These are phyloP conservation scores for Ampelomyces quisqualis DNA, from an alignment of 2,329 filamentous ascomycete species.

Conservation along the genomic window DNA sequence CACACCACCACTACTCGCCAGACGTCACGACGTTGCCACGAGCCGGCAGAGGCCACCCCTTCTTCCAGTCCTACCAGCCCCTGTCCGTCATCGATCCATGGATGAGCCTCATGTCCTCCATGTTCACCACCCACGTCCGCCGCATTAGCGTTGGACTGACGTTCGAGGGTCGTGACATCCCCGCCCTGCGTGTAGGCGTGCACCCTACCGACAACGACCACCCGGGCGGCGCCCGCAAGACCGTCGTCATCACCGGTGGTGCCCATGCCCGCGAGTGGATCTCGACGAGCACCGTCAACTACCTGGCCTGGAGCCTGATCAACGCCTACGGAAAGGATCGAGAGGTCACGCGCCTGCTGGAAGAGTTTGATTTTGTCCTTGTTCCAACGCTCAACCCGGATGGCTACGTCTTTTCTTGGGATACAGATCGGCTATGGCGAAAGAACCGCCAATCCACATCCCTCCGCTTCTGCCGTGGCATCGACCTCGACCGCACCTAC, in stretches of 20 bases:
- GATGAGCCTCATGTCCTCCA: conserved; percentile 85
- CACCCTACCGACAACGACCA: conserved; percentile 54
- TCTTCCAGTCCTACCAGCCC: conserved; percentile 92
- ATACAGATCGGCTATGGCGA: conserved; percentile 87
- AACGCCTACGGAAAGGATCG: conserved; percentile 74
- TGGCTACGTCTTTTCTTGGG: conserved; percentile 92
- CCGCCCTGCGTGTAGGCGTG: conserved; percentile 73
- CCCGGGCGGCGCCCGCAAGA: conserved; percentile 61
- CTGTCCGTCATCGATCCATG: conserved; percentile 81
- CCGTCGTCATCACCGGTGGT: conserved; percentile 79
- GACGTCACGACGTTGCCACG: conserved; percentile 32
- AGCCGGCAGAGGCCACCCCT: conserved; percentile 61
- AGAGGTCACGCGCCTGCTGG: conserved; percentile 72
- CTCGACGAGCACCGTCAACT: conserved; percentile 85
- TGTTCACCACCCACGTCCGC: conserved; percentile 80
- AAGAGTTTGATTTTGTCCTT: conserved; percentile 84
- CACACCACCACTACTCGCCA: conserved; percentile 33
- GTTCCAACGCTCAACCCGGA: conserved; percentile 90
- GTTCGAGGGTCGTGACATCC: conserved; percentile 84
- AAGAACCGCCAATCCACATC: conserved; percentile 87
- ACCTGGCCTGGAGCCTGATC: conserved; percentile 84
- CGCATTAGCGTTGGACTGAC: conserved; percentile 78
- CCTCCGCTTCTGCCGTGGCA: conserved; percentile 78
- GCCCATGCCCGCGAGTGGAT: conserved; percentile 98
- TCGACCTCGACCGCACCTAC: conserved; percentile 88